Conservation (phyloP, 1,139 yeast species). For the Spencermartinsiella ligniputridi region DNA sequence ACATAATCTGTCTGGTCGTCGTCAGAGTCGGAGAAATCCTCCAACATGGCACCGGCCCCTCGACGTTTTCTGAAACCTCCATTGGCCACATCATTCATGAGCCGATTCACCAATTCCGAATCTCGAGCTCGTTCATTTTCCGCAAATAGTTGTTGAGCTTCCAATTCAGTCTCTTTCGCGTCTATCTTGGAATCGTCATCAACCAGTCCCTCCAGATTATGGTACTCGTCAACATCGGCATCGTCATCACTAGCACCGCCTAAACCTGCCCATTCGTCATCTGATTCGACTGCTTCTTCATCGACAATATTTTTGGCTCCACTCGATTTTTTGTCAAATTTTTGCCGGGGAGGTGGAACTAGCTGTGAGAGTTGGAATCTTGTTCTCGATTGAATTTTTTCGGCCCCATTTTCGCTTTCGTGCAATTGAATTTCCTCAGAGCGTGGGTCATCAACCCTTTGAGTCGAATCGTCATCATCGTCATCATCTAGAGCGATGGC, state of each 20-base stretch:
- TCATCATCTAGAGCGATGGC: conserved; percentile 13
- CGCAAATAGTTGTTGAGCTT: conserved; percentile 56
- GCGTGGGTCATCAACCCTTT: conserved; percentile 9
- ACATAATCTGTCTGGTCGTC: conserved; percentile 51
- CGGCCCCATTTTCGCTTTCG: not conserved
- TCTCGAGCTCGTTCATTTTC: conserved; percentile 69
- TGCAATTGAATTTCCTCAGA: not conserved
- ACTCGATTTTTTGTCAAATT: conserved; percentile 44
- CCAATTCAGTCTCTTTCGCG: conserved; percentile 39
- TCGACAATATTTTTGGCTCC: conserved; percentile 57
- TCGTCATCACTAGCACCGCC: conserved; percentile 79
- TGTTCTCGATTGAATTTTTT: not conserved
- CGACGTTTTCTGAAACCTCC: conserved; percentile 73
- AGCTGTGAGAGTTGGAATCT: conserved; percentile 1
- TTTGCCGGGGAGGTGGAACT: not conserved
- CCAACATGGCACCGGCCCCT: conserved; percentile 55
- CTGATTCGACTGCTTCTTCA: conserved; percentile 93
- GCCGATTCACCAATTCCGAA: conserved; percentile 63
- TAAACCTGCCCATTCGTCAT: conserved; percentile 90
- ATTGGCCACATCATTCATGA: conserved; percentile 75
- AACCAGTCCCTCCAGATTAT: conserved; percentile 77
- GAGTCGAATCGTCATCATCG: conserved; percentile 13
- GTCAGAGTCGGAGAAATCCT: conserved; percentile 61
- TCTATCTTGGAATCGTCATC: conserved; percentile 57
- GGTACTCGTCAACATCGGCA: conserved; percentile 44